Conservation (phyloP, 805 yeast genomes). For the Metschnikowia lachancei region DNA sequence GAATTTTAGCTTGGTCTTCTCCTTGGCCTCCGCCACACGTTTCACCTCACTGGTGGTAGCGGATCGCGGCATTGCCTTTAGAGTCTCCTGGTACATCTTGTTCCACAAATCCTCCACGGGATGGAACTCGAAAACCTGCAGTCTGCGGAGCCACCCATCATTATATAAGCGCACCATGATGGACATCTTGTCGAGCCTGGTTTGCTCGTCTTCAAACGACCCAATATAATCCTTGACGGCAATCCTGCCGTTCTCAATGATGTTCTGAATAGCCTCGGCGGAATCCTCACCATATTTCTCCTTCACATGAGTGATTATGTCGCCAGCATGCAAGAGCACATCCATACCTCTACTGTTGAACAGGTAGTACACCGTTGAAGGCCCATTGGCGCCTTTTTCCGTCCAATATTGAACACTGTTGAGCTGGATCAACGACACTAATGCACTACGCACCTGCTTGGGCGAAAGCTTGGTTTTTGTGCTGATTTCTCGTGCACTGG, state of each 20-base stretch:
- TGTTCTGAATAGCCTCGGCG: slow-evolving; percentile 66
- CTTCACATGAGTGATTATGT: slow-evolving; percentile 56
- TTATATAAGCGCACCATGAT: slow-evolving; percentile 28
- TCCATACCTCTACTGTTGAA: slow-evolving; percentile 64
- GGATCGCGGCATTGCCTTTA: slow-evolving; percentile 35
- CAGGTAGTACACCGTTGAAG: slow-evolving; percentile 46
- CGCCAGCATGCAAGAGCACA: slow-evolving; percentile 71
- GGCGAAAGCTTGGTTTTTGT: slow-evolving; percentile 46
- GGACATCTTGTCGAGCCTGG: slow-evolving; percentile 23
- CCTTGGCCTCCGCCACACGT: slow-evolving; percentile 58
- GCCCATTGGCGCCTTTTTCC: slow-evolving; percentile 29
- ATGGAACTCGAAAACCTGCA: slow-evolving; percentile 31
- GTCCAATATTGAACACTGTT: slow-evolving; percentile 69
- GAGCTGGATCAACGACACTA: slow-evolving; percentile 77
- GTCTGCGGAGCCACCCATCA: slow-evolving; percentile 38
- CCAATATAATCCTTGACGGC: slow-evolving; percentile 47
- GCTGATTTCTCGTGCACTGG: slow-evolving; percentile 54
- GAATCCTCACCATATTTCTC: slow-evolving; percentile 40
- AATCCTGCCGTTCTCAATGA: slow-evolving; percentile 68
- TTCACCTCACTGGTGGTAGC: slow-evolving; percentile 40
- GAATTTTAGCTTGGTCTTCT: slow-evolving; percentile 43
- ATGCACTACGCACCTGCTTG: slow-evolving; percentile 54
- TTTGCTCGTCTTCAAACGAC: slow-evolving; percentile 23
- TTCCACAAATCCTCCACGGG: slow-evolving; percentile 42
- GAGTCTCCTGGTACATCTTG: slow-evolving; percentile 33